A percentile compares a stretch with the other conserved stretches of the same genome.
Conservation (phyloP, 345 rosid species). For the Odontarrhena argentea region DNA sequence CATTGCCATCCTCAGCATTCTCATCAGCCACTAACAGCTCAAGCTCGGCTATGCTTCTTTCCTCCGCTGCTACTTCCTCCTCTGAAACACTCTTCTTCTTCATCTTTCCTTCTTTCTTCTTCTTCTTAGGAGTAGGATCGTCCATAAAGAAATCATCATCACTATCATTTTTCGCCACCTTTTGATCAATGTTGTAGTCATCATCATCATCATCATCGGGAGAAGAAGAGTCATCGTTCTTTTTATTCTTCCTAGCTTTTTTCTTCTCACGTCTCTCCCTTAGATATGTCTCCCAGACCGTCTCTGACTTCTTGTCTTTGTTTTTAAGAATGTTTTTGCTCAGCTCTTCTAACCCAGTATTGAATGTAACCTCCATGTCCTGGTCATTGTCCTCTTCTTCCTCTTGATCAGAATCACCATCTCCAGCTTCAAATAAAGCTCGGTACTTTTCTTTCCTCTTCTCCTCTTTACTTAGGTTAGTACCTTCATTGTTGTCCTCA, state of each 20-base stretch:
- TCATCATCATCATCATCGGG: slow-evolving; percentile 56
- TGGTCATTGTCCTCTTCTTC: slow-evolving; percentile 63
- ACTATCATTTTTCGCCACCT: slow-evolving; percentile 43
- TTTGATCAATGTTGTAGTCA: slow-evolving; percentile 41
- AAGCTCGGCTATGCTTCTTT: slow-evolving; percentile 78
- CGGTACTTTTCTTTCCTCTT: slow-evolving; percentile 61
- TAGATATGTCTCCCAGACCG: slow-evolving; percentile 71
- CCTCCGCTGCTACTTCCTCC: slow-evolving; percentile 49
- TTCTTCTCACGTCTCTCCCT: slow-evolving; percentile 72
- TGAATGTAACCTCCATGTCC: slow-evolving; percentile 94
- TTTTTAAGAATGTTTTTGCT: slow-evolving; percentile 75
- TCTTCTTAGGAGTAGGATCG: slow-evolving; percentile 55
- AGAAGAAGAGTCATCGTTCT: slow-evolving; percentile 48
- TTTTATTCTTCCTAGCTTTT: slow-evolving; percentile 60
- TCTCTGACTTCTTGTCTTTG: slow-evolving; percentile 70
- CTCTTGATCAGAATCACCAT: slow-evolving; percentile 55
- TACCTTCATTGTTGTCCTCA: slow-evolving; percentile 36
- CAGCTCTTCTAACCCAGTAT: slow-evolving; percentile 87
- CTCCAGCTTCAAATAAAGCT: slow-evolving; percentile 64
- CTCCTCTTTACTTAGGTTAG: slow-evolving; percentile 48
- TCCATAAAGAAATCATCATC: slow-evolving; percentile 73
- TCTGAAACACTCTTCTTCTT: slow-evolving; percentile 33
- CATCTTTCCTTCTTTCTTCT: slow-evolving; percentile 42
- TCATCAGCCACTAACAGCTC: slow-evolving; percentile 86
- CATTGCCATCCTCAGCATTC: slow-evolving; percentile 54